Base-by-base conservation (phyloP, 805 yeast species). In the Maudiozyma saulgeensis region DNA sequence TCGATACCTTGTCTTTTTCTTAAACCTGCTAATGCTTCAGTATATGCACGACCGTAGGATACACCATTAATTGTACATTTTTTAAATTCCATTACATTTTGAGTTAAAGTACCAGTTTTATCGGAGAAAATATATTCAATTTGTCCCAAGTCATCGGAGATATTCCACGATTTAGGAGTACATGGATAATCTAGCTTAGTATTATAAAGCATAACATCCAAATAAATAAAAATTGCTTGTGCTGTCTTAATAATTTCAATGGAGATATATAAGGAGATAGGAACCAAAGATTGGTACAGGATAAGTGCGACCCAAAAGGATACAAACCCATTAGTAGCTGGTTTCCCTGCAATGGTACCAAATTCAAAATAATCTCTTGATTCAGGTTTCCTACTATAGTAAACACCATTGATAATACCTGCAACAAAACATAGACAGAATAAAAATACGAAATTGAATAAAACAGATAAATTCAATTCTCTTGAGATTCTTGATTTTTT, bases 131-230 rank as follows among this genome's bases (percentile, higher is more conserved):
- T 80, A 61, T 86, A 86, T 63, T 86, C 95, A 56, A 86, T 81
- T 64, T 86, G 95, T 31, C 95, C 95, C 57, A 86, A 70, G 66
- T 86, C 95, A 71, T 86, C 95, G 4, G 90, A 82, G 34, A 86
- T 86, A 61, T 78, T 82, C 95, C 95, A 86, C 0, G 90, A 76
- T 60, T 86, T 84, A 7, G 95, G 93, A 6, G 84, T 81, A 62
- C 95, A 86, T 1, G 95, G 93, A 60, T 80, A 85, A 63, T 86
- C 93, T 51, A 86, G 67, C 49, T 67, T 74, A 41, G 74, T 79
- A 58, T 84, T 81, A 62, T 85, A 86, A 81, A 86, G 77, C 46
- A 75, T 68, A 34, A 80, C 79, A 66, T 86, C 95, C 3, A 87
- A 80, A 58, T 81, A 83, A 49, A 86, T 86, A 71, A 86, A 86